phyloP scores from a whole-genome alignment of 179 eudicot species.

The Silene coronaria region DNA sequence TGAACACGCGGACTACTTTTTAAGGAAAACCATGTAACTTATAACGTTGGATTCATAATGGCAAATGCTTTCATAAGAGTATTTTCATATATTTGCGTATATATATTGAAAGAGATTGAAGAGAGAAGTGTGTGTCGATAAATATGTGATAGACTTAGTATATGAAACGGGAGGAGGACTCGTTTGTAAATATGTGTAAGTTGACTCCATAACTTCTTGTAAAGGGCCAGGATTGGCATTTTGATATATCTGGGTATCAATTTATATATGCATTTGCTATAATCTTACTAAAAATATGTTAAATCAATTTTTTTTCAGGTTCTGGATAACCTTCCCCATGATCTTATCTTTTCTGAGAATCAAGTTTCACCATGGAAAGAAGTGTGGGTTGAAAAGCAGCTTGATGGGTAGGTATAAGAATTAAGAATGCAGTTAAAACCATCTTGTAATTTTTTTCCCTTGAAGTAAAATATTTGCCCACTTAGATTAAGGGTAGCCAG shows the following conservation, averaged over 20 bases:
- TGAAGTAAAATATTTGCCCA: background rate
- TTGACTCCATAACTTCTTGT: background rate
- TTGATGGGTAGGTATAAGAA: constrained; percentile 43
- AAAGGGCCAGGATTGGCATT: background rate
- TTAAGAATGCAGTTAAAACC: background rate
- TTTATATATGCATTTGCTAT: background rate
- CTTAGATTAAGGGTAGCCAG: background rate
- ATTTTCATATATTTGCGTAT: background rate
- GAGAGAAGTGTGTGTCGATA: background rate
- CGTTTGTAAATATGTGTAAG: background rate
- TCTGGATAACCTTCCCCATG: constrained; percentile 98
- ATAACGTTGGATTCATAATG: too few relatives aligned
- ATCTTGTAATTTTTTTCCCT: background rate
- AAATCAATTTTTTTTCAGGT: constrained; percentile 43
- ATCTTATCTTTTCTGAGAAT: constrained; percentile 70
- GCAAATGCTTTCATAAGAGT: too few relatives aligned
- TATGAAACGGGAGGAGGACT: too few relatives aligned
- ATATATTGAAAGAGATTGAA: background rate
- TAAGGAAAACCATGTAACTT: too few relatives aligned
- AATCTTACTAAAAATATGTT: background rate
- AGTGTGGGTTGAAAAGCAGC: constrained; percentile 81
- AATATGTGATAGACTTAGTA: too few relatives aligned
- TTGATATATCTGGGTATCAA: background rate
- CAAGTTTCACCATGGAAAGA: constrained; percentile 92
- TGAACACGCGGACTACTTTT: too few relatives aligned